A percentile compares a stretch with the other conserved stretches of the same genome.
Evolutionary conservation across 768 basidiomycete genomes (phyloP).

Genomic region (Mycena epipterygia): DNA sequence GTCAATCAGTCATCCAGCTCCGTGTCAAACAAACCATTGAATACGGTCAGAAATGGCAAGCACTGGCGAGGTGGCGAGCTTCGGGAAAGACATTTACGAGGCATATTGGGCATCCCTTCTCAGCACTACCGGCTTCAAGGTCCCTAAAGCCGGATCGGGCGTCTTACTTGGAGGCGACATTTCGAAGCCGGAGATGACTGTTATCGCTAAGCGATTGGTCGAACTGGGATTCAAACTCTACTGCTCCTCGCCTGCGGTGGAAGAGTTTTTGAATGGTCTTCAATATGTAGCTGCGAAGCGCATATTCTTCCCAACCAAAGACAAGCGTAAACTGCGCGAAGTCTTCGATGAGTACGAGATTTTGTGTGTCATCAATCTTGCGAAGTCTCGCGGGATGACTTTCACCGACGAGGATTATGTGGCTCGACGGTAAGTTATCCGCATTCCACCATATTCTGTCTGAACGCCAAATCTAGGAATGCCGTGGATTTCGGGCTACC

Average conservation of each 20-base stretch:
- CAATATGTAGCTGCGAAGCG: slow-evolving; percentile 86
- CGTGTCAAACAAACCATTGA: slow-evolving; percentile 13
- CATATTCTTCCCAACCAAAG: slow-evolving; percentile 96
- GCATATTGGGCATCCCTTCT: slow-evolving; percentile 97
- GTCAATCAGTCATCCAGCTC: slow-evolving; percentile 44
- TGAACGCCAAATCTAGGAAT: slow-evolving; percentile 64
- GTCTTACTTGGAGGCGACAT: slow-evolving; percentile 95
- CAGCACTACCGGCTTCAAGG: slow-evolving; percentile 95
- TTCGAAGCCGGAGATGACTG: slow-evolving; percentile 86
- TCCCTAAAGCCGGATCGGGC: slow-evolving; percentile 87
- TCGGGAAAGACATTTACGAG: slow-evolving; percentile 93
- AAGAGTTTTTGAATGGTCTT: slow-evolving; percentile 83
- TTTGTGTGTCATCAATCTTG: slow-evolving; percentile 94
- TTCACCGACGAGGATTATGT: slow-evolving; percentile 96
- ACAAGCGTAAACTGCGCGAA: slow-evolving; percentile 94
- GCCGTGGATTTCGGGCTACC: slow-evolving; percentile 97
- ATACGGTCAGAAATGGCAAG: slow-evolving; percentile 89
- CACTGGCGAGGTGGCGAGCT: slow-evolving; percentile 97
- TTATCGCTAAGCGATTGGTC: slow-evolving; percentile 83
- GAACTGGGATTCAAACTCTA: slow-evolving; percentile 97
- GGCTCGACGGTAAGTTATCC: slow-evolving; percentile 78
- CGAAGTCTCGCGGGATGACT: slow-evolving; percentile 80
- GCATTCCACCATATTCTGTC: background rate
- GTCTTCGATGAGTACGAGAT: slow-evolving; percentile 97
- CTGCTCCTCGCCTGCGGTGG: slow-evolving; percentile 85